These are phyloP conservation scores for Colletotrichum orbiculare DNA, from an alignment of 2,329 filamentous ascomycete genomes.

Conservation along the genomic window DNA sequence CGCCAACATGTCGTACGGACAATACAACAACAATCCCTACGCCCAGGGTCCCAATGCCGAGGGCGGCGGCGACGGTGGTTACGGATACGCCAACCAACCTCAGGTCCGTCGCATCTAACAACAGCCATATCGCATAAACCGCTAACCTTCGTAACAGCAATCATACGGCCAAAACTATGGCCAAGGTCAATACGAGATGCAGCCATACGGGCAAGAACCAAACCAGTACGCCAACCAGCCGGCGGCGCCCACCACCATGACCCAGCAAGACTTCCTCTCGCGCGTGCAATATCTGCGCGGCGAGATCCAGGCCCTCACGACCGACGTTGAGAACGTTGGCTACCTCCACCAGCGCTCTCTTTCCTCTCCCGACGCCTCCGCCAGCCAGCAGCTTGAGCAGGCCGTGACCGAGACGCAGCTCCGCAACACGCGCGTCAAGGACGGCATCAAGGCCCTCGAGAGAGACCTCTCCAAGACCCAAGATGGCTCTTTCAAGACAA, in stretches of 20 bases:
- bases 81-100: conserved; percentile 49
- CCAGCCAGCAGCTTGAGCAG: conserved; percentile 70
- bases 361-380: conserved; percentile 69
- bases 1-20: conserved; percentile 68
- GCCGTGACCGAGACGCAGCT: conserved; percentile 77
- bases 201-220: conserved; percentile 57
- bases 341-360: conserved; percentile 79
- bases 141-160: conserved; percentile 26
- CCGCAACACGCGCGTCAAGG: conserved; percentile 80
- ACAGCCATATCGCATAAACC: not conserved
- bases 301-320: conserved; percentile 75
- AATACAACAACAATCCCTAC: conserved; percentile 75
- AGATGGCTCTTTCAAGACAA: conserved; percentile 70
- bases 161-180: conserved; percentile 37
- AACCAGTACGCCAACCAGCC: conserved; percentile 37
- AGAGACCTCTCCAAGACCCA: conserved; percentile 73
- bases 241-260: conserved; percentile 52
- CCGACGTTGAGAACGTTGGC: conserved; percentile 74
- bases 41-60: conserved; percentile 62
- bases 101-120: conserved; percentile 51
- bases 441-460: conserved; percentile 82
- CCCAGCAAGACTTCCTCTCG: conserved; percentile 74
- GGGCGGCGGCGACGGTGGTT: conserved; percentile 57
- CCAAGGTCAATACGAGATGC: conserved; percentile 65
- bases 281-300: conserved; percentile 75